phyloP scores from a whole-genome alignment of 2,329 filamentous ascomycete genomes.

The Akanthomyces uredinophilus region DNA sequence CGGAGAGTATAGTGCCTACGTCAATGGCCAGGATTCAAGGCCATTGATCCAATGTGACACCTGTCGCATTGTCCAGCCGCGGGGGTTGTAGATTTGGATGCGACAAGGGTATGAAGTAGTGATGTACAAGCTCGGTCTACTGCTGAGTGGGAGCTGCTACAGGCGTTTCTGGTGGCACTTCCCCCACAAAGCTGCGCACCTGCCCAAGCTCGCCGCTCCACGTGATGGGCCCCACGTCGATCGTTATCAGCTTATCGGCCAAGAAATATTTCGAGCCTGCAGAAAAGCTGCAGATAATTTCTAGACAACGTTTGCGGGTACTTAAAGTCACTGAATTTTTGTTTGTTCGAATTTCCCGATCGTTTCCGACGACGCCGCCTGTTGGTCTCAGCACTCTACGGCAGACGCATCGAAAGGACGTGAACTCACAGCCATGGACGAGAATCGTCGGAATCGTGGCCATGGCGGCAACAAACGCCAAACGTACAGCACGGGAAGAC shows the following conservation, averaged over 20 bases:
- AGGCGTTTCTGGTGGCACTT: neutral
- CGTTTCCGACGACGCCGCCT: too few relatives aligned
- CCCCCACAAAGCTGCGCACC: constrained; percentile 6
- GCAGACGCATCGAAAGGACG: neutral
- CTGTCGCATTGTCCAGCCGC: constrained; percentile 8
- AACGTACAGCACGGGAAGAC: constrained; percentile 30
- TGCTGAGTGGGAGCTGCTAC: neutral
- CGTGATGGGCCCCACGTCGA: constrained; percentile 12
- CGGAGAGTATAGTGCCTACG: neutral
- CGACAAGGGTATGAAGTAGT: neutral
- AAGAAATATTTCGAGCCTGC: constrained; percentile 4
- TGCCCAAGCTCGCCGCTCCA: neutral
- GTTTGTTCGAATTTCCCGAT: neutral
- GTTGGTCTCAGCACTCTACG: neutral
- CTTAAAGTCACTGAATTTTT: neutral
- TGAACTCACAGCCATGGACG: constrained; percentile 1
- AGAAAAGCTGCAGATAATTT: neutral
- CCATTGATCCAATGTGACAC: constrained; percentile 7
- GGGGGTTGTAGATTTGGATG: neutral
- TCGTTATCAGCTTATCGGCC: constrained; percentile 16
- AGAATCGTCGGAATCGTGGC: neutral
- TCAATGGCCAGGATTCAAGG: constrained; percentile 11
- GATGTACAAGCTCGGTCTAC: constrained; percentile 2
- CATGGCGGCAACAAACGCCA: constrained; percentile 29
- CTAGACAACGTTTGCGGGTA: neutral